A percentile compares a stretch with the other conserved stretches of the same genome.
phyloP scores from a whole-genome alignment of 768 basidiomycete species.

The Tylopilus vinaceipallidus region DNA sequence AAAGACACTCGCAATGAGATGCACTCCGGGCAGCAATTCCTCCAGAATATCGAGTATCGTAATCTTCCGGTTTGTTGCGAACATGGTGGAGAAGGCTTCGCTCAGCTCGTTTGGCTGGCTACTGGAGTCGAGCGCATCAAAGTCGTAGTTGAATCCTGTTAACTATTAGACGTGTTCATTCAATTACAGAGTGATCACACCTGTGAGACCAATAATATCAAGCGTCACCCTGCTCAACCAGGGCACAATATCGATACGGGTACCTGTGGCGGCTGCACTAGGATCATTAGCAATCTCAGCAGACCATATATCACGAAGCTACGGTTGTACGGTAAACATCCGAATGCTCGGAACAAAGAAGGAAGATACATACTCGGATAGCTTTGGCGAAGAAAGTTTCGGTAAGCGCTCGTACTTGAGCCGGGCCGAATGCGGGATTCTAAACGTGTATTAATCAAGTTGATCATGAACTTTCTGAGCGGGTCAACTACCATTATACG shows the following conservation, averaged over 20 bases:
- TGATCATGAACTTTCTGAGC: neutral
- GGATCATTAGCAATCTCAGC: constrained; percentile 31
- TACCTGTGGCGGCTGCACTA: constrained; percentile 10
- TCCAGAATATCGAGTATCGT: constrained; percentile 33
- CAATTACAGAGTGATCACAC: constrained; percentile 13
- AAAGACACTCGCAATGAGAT: constrained; percentile 36
- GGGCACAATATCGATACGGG: constrained; percentile 31
- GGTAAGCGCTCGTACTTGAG: constrained; percentile 57
- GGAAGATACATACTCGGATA: neutral
- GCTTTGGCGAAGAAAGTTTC: constrained; percentile 58
- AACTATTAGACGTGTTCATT: neutral
- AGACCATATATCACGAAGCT: constrained; percentile 51
- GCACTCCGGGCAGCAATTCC: constrained; percentile 36
- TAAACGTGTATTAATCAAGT: constrained; percentile 10
- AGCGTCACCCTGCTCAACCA: constrained; percentile 38
- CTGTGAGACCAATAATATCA: constrained; percentile 43
- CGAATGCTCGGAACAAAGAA: neutral
- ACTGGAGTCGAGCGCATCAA: constrained; percentile 29
- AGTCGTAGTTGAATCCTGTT: constrained; percentile 39
- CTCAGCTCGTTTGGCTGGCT: constrained; percentile 30
- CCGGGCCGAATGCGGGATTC: constrained; percentile 68
- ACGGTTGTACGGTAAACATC: neutral
- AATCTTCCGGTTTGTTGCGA: constrained; percentile 11
- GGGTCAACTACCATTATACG: constrained; percentile 28
- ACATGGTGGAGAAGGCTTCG: constrained; percentile 33